A percentile compares a stretch with the other conserved stretches of the same genome.
Conservation (phyloP, 495 filamentous ascomycete genomes). For the Talaromyces stipitatus region DNA sequence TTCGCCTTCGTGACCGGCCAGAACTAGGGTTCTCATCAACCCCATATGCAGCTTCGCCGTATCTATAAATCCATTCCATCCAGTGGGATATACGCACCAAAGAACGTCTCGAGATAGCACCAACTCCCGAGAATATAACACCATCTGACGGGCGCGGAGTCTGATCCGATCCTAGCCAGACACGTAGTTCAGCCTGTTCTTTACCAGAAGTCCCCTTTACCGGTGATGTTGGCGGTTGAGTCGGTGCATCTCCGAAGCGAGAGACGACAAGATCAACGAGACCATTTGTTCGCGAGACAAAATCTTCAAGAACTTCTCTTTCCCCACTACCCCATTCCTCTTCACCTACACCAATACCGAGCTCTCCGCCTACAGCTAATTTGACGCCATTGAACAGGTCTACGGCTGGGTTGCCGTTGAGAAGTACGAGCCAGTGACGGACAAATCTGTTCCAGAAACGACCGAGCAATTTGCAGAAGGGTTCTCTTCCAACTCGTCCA, state of each 20-base stretch:
- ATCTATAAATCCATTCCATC: slow-evolving; percentile 75
- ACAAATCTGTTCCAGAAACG: slow-evolving; percentile 83
- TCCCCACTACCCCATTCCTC: slow-evolving; percentile 90
- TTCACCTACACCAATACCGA: slow-evolving; percentile 70
- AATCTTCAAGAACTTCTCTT: slow-evolving; percentile 81
- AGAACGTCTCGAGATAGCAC: slow-evolving; percentile 56
- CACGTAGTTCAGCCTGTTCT: slow-evolving; percentile 9
- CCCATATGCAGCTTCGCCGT: slow-evolving; percentile 74
- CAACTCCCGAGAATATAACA: slow-evolving; percentile 72
- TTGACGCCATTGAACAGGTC: slow-evolving; percentile 79
- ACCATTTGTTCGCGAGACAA: slow-evolving; percentile 56
- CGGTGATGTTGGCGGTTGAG: not conserved
- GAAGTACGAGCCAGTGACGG: slow-evolving; percentile 77
- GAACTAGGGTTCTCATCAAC: slow-evolving; percentile 65
- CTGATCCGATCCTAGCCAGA: slow-evolving; percentile 61
- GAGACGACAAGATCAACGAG: slow-evolving; percentile 81
- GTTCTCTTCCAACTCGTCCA: slow-evolving; percentile 46
- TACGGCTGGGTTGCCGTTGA: slow-evolving; percentile 80
- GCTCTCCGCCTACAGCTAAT: slow-evolving; percentile 81
- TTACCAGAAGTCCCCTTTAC: slow-evolving; percentile 1
- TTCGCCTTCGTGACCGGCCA: slow-evolving; percentile 35
- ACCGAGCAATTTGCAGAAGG: slow-evolving; percentile 57
- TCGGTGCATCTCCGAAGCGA: slow-evolving; percentile 58
- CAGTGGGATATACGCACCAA: slow-evolving; percentile 63
- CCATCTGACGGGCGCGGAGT: slow-evolving; percentile 68